phyloP scores from a whole-genome alignment of 2,329 filamentous ascomycete genomes.

The Beauveria scarabaeidicola region DNA sequence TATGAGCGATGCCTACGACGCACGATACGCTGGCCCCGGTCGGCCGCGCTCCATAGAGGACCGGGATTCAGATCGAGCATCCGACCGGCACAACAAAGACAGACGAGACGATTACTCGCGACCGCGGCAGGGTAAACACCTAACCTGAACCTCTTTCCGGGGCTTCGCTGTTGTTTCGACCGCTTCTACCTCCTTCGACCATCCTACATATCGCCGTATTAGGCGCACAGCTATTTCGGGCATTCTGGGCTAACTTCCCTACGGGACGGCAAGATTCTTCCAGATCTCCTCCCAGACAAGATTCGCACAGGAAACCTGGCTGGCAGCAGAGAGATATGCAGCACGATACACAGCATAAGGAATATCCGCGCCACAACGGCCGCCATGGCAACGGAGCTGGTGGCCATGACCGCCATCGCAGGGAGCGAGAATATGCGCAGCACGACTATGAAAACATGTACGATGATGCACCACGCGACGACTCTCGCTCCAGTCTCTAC shows the following conservation, averaged over 20 bases:
- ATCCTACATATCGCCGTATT: not conserved
- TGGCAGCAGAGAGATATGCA: constrained; percentile 19
- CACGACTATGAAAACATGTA: constrained; percentile 25
- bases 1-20: constrained; percentile 37
- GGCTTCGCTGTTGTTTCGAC: not conserved
- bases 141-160: constrained; percentile 23
- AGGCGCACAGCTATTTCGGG: constrained; percentile 19
- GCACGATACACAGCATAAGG: constrained; percentile 14
- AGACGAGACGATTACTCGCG: constrained; percentile 32
- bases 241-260: constrained; percentile 36
- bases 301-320: constrained; percentile 27
- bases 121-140: constrained; percentile 43
- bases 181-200: not conserved
- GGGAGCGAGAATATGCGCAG: not conserved
- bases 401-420: constrained; percentile 13
- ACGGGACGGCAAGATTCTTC: constrained; percentile 35
- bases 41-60: constrained; percentile 16
- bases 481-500: constrained; percentile 17
- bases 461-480: constrained; percentile 26
- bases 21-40: constrained; percentile 23
- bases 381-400: constrained; percentile 3
- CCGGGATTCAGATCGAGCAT: constrained; percentile 15
- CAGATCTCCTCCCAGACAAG: constrained; percentile 34
- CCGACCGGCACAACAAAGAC: constrained; percentile 12
- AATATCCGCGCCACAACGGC: constrained; percentile 16